Base-by-base conservation (phyloP, 352 stramenopile species). In the Phytophthora uliginosa region DNA sequence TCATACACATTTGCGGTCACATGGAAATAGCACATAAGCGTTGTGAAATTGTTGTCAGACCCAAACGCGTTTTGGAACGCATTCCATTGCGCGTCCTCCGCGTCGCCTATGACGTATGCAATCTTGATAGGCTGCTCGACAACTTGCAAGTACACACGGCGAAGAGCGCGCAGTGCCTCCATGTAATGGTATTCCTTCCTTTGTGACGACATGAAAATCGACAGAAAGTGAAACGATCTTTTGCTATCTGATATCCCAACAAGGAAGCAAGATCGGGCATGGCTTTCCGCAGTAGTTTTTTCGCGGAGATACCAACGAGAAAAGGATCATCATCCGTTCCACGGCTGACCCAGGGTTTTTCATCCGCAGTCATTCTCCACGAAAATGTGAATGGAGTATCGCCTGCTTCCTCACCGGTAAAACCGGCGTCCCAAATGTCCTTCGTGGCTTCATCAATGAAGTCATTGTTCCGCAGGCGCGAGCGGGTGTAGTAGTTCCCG, bases 11-110 rank as follows among this genome's bases (percentile, higher is more conserved):
- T 76, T 28, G 61, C 17, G 31, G 74, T 63, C 12, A 76, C 70
- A 22, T 78, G 59, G 50, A 74, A 74, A 42, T 74, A 76, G 28
- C 62, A 81, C 70, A 81, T 76, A 0, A 78, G 50, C 10, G 70
- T 74, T 1, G 40, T 66, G 33, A 59, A 52, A 6, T 42, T 51
- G 5, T 13, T 33, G 22, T 31, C 28, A 31, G 28, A 31, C 28
- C 48, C 59, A 40, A 59, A 52, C 1, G 47, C 50, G 9, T 17
- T 47, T 18, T 52, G 53, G 4, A 61, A 8, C 6, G 53, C 53
- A 20, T 63, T 63, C 1, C 12, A 61, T 8, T 69, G 36, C 1
- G 36, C 52, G 22, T 63, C 45, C 4, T 68, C 61, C 3, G 61
- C 38, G 17, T 61, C 38, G 3, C 34, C 7, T 36, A 68, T 56